Base-by-base conservation (phyloP, 495 filamentous ascomycete species). In the Neurospora sp. region DNA sequence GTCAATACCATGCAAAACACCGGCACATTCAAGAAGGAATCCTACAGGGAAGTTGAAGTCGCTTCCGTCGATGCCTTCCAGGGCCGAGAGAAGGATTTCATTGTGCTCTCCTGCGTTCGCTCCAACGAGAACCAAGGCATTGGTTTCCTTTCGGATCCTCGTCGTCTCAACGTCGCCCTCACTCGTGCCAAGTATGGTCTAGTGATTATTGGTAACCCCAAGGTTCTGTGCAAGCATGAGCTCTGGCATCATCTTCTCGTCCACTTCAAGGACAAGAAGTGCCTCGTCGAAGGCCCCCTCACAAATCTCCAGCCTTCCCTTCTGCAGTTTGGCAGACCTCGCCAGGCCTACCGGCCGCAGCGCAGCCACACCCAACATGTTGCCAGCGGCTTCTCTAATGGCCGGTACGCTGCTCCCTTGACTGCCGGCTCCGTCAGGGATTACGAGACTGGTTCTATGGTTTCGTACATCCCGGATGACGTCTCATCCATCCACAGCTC, bases 101-200 rank as follows among this genome's bases (percentile, higher is more conserved):
- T 99, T 75, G 94, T 99, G 38, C 87, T 98, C 14, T 99, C 96
- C 72, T 99, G 96, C 81, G 96, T 99, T 69, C 94, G 96, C 79
- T 98, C 95, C 76, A 99, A 99, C 77, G 96, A 98, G 77, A 97
- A 99, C 79, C 96, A 99, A 83, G 96, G 96, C 75, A 98, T 99
- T 78, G 96, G 96, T 82, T 99, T 99, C 87, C 88, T 99, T 85
- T 98, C 95, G 75, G 96, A 99, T 77, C 96, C 96, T 59, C 93
- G 96, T 76, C 96, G 96, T 86, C 90, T 99, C 77, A 99, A 99
- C 79, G 96, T 99, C n/a, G 96, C 96, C 18, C 89, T 99, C 70
- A 99, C 96, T 70, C 93, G 96, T 80, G 96, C 96, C 48, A 97
- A 97, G 82, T 99, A 92, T 81, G 96, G 96, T 69, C 83, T 98